These are phyloP conservation scores for Pleurotus tuber-regium DNA, from an alignment of 768 basidiomycete species.

Conservation along the genomic window DNA sequence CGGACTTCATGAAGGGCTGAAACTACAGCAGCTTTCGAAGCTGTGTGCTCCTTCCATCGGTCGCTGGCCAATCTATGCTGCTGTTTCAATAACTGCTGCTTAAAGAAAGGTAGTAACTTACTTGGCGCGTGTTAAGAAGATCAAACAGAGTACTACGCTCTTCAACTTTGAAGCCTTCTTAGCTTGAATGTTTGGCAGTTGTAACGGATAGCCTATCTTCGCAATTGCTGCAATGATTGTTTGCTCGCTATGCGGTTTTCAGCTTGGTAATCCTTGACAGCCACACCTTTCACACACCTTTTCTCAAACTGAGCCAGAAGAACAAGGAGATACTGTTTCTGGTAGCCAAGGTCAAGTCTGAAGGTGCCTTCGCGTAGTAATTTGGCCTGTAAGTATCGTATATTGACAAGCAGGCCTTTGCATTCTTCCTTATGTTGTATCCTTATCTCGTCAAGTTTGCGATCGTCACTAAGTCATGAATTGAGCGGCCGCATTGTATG, in stretches of 20 bases:
- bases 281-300: constrained; percentile 44
- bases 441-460: constrained; percentile 52
- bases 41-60: constrained; percentile 60
- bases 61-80: constrained; percentile 61
- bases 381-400: constrained; percentile 89
- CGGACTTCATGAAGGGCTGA: constrained; percentile 74
- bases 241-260: constrained; percentile 47
- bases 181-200: constrained; percentile 27
- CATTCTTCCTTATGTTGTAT: constrained; percentile 80
- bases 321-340: constrained; percentile 84
- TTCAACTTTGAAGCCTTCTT: constrained; percentile 53
- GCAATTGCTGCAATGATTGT: constrained; percentile 77
- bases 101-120: constrained; percentile 38
- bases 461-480: constrained; percentile 41
- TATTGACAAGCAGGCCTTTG: constrained; percentile 88
- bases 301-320: constrained; percentile 70
- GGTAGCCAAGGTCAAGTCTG: constrained; percentile 73
- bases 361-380: constrained; percentile 83
- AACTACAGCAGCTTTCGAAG: constrained; percentile 57
- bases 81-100: too few relatives aligned
- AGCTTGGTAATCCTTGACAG: constrained; percentile 11
- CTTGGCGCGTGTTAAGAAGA: constrained; percentile 68
- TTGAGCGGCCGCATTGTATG: constrained; percentile 7
- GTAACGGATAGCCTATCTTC: constrained; percentile 64
- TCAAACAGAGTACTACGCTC: constrained; percentile 49